A percentile compares a stretch with the other conserved stretches of the same genome.
Conservation (phyloP, 1,139 yeast species). For the Eremothecium sinecaudum region DNA sequence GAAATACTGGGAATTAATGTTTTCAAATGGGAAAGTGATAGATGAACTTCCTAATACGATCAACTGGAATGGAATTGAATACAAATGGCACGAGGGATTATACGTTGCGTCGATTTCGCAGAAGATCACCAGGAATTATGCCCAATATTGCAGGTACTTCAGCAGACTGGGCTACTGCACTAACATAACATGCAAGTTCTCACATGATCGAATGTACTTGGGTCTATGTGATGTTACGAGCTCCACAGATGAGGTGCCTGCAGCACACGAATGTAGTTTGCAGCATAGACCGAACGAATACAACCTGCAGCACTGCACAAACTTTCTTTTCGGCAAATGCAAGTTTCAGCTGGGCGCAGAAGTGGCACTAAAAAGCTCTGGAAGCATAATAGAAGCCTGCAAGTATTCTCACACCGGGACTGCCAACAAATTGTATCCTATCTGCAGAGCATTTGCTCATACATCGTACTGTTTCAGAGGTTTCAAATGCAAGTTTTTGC, state of each 20-base stretch:
- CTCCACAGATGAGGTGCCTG: conserved; percentile 29
- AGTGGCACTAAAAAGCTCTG: no score
- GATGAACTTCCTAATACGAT: neutral
- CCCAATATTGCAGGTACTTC: conserved; percentile 9
- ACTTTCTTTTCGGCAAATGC: neutral
- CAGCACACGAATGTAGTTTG: conserved; percentile 32
- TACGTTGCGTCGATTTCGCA: neutral
- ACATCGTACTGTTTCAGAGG: conserved; percentile 11
- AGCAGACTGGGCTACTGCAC: conserved; percentile 9
- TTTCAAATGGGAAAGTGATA: neutral
- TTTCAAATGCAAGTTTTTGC: conserved; percentile 9
- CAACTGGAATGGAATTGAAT: neutral
- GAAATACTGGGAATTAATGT: neutral
- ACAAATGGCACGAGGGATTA: neutral
- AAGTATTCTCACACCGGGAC: no score
- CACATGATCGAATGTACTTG: conserved; percentile 33
- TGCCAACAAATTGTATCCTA: no score
- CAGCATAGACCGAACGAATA: conserved; percentile 30
- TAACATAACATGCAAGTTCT: conserved; percentile 32
- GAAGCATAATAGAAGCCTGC: no score
- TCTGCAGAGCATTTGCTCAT: conserved; percentile 11
- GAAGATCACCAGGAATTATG: neutral
- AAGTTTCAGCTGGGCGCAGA: no score
- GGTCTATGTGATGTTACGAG: conserved; percentile 33
- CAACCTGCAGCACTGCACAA: conserved; percentile 2